These are phyloP conservation scores for Kwoniella mangroviensis DNA, from an alignment of 768 basidiomycete species.

Conservation along the genomic window DNA sequence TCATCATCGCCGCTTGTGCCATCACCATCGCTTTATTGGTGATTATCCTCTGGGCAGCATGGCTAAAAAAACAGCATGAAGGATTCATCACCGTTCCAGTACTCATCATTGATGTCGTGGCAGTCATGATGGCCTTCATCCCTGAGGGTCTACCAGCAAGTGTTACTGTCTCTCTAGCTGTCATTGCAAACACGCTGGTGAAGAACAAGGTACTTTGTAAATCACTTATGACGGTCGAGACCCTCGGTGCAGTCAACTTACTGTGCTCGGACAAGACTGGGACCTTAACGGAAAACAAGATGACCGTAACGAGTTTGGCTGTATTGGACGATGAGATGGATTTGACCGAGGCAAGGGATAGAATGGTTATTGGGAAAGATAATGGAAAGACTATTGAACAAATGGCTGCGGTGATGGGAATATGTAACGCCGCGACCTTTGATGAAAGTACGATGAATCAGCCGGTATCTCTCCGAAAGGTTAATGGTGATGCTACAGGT, in stretches of 20 bases:
- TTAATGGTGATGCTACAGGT: constrained; percentile 66
- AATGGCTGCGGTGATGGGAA: constrained; percentile 59
- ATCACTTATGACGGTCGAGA: constrained; percentile 70
- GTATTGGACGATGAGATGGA: constrained; percentile 54
- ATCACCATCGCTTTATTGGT: constrained; percentile 61
- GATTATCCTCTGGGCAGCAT: constrained; percentile 62
- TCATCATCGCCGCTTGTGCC: constrained; percentile 64
- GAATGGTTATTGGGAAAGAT: constrained; percentile 25
- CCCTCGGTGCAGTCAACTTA: constrained; percentile 68
- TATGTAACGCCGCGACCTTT: constrained; percentile 65
- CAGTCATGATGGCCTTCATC: constrained; percentile 63
- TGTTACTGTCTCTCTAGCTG: constrained; percentile 48
- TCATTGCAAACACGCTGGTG: constrained; percentile 62
- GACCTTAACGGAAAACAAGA: constrained; percentile 65
- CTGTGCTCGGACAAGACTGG: constrained; percentile 66
- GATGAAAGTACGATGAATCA: constrained; percentile 58
- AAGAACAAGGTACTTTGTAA: constrained; percentile 66
- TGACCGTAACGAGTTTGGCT: constrained; percentile 65
- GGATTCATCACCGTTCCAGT: constrained; percentile 62
- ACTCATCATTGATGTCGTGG: constrained; percentile 67
- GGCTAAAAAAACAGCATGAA: constrained; percentile 54
- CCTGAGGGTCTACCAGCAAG: constrained; percentile 60
- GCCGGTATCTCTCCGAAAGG: constrained; percentile 33
- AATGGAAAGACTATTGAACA: constrained; percentile 22
- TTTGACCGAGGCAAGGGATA: constrained; percentile 38